A percentile compares a stretch with the other conserved stretches of the same genome.
These are phyloP conservation scores for Immersiporthe knoxdaviesiana DNA, from an alignment of 2,329 filamentous ascomycete genomes.

Conservation along the genomic window DNA sequence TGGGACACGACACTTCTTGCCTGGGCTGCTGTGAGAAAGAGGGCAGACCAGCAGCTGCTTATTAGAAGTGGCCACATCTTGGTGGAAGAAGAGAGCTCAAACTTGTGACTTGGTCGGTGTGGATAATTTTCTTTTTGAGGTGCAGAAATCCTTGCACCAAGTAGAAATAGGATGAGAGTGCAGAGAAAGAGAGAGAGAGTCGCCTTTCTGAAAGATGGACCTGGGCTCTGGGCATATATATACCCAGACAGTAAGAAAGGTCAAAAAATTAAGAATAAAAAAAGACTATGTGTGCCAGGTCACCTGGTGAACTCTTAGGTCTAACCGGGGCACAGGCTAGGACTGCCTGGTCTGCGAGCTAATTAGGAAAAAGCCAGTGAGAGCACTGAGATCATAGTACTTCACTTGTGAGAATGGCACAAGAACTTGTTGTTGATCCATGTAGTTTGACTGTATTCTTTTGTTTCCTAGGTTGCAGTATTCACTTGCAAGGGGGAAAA, in stretches of 20 bases:
- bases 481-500: not conserved
- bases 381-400: not conserved
- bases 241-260: too few relatives aligned
- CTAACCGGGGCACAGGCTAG: not conserved
- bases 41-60: not conserved
- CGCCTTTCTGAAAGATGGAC: too few relatives aligned
- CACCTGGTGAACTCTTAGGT: too few relatives aligned
- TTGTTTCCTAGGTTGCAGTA: not conserved
- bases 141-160: too few relatives aligned
- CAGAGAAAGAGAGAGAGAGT: too few relatives aligned
- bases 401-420: not conserved
- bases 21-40: not conserved
- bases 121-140: too few relatives aligned
- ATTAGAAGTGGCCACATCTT: not conserved
- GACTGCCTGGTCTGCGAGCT: not conserved
- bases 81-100: too few relatives aligned
- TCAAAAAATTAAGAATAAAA: too few relatives aligned
- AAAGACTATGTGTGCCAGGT: too few relatives aligned
- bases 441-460: not conserved
- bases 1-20: not conserved
- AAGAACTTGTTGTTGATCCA: not conserved
- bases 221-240: too few relatives aligned
- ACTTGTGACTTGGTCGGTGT: not conserved
- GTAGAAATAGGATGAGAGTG: too few relatives aligned
- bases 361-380: not conserved